phyloP scores from a whole-genome alignment of 106 monocot species.

The Acorus calamus region DNA sequence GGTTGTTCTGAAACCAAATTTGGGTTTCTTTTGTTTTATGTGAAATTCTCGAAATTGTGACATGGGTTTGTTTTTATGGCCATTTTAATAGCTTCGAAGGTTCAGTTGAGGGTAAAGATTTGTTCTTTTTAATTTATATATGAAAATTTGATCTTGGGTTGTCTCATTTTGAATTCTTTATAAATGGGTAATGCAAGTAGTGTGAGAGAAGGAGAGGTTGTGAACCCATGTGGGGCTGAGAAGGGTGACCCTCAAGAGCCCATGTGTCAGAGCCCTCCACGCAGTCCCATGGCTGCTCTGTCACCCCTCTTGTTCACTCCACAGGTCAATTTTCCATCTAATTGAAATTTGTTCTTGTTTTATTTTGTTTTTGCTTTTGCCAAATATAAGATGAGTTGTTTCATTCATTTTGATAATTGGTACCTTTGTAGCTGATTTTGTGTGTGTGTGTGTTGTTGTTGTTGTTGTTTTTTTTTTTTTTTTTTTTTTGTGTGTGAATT shows the following conservation, averaged over 20 bases:
- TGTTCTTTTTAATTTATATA: too few relatives aligned
- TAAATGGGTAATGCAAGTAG: slow-evolving; percentile 10
- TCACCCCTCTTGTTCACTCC: slow-evolving; percentile 33
- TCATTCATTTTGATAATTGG: too few relatives aligned
- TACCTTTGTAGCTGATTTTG: too few relatives aligned
- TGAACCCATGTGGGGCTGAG: neutral
- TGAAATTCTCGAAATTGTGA: too few relatives aligned
- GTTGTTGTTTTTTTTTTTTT: neutral
- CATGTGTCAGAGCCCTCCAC: slow-evolving; percentile 32
- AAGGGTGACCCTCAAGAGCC: neutral
- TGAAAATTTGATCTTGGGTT: too few relatives aligned
- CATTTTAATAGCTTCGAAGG: too few relatives aligned
- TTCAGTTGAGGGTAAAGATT: too few relatives aligned
- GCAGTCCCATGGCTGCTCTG: slow-evolving; percentile 9
- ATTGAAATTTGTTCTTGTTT: neutral
- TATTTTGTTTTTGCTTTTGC: neutral
- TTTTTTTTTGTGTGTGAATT: too few relatives aligned
- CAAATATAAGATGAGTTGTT: neutral
- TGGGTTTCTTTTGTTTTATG: too few relatives aligned
- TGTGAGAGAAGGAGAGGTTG: neutral
- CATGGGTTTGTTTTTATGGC: too few relatives aligned
- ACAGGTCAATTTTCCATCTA: slow-evolving; percentile 12
- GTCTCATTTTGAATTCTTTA: too few relatives aligned
- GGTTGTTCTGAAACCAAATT: too few relatives aligned
- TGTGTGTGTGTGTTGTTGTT: neutral